A percentile compares a stretch with the other conserved stretches of the same genome.
phyloP scores from a whole-genome alignment of 345 rosid genomes.

The Citrus mangshanensis region DNA sequence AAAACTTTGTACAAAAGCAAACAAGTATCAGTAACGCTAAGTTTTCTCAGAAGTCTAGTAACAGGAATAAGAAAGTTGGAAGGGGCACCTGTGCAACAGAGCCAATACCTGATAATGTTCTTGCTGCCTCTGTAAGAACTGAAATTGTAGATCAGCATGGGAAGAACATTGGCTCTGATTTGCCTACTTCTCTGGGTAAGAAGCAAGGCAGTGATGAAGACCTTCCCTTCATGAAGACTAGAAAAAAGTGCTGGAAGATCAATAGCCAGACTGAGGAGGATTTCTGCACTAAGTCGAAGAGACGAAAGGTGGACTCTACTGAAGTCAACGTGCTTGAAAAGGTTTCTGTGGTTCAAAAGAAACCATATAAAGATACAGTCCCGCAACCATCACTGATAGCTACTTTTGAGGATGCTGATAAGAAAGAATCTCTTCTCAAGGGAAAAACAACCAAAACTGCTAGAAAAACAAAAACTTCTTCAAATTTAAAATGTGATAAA shows the following conservation, averaged over 20 bases:
- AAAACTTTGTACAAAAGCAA: slow-evolving; percentile 9
- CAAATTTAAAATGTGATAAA: slow-evolving; percentile 19
- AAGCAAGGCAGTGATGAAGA: slow-evolving; percentile 12
- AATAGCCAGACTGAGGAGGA: slow-evolving; percentile 3
- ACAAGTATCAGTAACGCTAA: background rate
- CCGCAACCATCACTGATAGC: background rate
- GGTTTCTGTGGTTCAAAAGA: slow-evolving; percentile 15
- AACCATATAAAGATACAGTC: slow-evolving; percentile 10
- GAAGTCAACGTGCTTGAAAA: slow-evolving; percentile 10
- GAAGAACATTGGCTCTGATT: slow-evolving; percentile 1
- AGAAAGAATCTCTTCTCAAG: background rate
- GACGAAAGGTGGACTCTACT: slow-evolving; percentile 16
- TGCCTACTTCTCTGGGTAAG: slow-evolving; percentile 5
- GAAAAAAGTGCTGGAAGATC: slow-evolving; percentile 3
- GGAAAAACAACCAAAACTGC: slow-evolving; percentile 13
- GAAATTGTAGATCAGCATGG: slow-evolving; percentile 3
- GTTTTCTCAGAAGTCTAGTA: slow-evolving; percentile 11
- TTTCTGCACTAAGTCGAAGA: slow-evolving; percentile 19
- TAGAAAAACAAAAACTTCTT: slow-evolving; percentile 19
- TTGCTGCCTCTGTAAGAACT: slow-evolving; percentile 10
- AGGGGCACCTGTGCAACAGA: background rate
- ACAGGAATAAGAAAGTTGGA: background rate
- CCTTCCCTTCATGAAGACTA: slow-evolving; percentile 5
- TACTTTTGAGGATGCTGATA: background rate
- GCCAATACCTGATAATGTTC: slow-evolving; percentile 6